Evolutionary conservation across 2,329 filamentous ascomycete species (phyloP).

Genomic region (Penicillium sp.): DNA sequence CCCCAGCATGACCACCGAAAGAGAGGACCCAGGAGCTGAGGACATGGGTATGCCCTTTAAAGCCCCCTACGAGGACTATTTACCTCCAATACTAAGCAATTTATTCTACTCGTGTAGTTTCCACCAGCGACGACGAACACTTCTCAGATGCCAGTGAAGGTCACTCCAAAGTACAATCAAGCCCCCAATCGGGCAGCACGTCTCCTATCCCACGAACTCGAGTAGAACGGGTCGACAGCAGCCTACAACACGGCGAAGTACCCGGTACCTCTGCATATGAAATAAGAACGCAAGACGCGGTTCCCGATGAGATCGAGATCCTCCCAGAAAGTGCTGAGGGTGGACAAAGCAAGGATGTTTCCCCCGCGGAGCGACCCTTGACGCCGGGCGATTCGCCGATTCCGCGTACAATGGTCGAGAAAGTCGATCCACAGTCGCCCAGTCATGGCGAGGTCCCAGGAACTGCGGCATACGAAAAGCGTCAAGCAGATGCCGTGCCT

Average conservation of each 20-base stretch:
- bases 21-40: slow-evolving; percentile 54
- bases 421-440: slow-evolving; percentile 53
- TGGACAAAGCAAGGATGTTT: slow-evolving; percentile 38
- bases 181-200: slow-evolving; percentile 38
- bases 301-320: slow-evolving; percentile 60
- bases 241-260: slow-evolving; percentile 56
- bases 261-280: slow-evolving; percentile 58
- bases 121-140: slow-evolving; percentile 55
- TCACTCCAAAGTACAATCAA: slow-evolving; percentile 32
- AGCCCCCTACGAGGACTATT: not conserved
- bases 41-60: slow-evolving; percentile 46
- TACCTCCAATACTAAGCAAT: not conserved
- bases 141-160: slow-evolving; percentile 63
- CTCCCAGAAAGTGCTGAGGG: slow-evolving; percentile 44
- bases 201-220: slow-evolving; percentile 58
- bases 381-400: slow-evolving; percentile 51
- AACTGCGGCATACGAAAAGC: slow-evolving; percentile 53
- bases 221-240: slow-evolving; percentile 58
- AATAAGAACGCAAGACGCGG: slow-evolving; percentile 54
- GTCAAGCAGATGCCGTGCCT: slow-evolving; percentile 55
- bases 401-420: slow-evolving; percentile 58
- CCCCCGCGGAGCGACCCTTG: slow-evolving; percentile 41
- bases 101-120: slow-evolving; percentile 32
- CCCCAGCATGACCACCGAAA: slow-evolving; percentile 51
- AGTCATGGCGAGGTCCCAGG: slow-evolving; percentile 59